Base-by-base conservation (phyloP, 306 rosid species). In the Quercus ilex region DNA sequence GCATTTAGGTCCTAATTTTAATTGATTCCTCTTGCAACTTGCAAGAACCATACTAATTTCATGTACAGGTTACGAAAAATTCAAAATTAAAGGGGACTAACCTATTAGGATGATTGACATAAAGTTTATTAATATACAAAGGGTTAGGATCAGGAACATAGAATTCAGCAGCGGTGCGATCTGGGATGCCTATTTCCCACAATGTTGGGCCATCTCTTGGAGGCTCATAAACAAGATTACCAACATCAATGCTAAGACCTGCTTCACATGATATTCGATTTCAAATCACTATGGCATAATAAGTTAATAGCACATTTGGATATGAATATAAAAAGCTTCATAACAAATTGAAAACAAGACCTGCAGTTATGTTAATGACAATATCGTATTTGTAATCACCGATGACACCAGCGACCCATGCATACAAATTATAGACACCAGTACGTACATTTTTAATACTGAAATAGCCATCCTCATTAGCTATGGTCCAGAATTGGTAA, bases 181-280 rank as follows among this genome's bases (percentile, higher is more conserved):
- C 94, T 9, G 99, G 97, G 64, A 89, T 77, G 56, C 98, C 98
- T 72, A 94, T 94, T 91, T 94, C 99, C 99, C 99, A 94, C 71
- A 91, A 70, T 52, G 99, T 95, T 17, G 97, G 91, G 2, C 97
- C 99, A 73, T 87, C 88, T 86, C 99, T 91, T 51, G 90, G 98
- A 8, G 97, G 91, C 31, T 87, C 91, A 77, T 86, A 91, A 0
- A 89, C 90, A 73, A 89, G 78, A 33, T 86, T 90, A 67, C 95
- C 97, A n/a, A 88, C 64, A 35, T 88, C 89, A 70, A 88, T 86
- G 6, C 78, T 78, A 76, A 86, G 38, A 30, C 92, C 97, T 94
- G 8, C 72, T 30, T 67, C 58, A 70, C 33, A 60, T 58, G 23
- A 79, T 83, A 51, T 64, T 3, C 0, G 4, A 49, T 1, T 49